Evolutionary conservation across 129 eudicot species (phyloP).

Genomic region (Erigeron canadensis): DNA sequence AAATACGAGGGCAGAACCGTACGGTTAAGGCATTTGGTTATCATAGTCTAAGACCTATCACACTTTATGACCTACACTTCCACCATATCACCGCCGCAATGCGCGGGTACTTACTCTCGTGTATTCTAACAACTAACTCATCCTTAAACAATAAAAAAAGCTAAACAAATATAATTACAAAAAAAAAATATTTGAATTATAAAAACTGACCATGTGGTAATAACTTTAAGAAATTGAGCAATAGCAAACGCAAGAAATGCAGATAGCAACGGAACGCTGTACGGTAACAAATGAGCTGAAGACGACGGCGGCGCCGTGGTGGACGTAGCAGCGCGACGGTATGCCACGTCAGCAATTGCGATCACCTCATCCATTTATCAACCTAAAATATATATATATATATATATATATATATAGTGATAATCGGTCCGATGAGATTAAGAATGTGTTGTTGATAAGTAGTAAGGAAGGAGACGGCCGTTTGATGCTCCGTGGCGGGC

Average conservation of each 20-base stretch:
- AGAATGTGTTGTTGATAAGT: no score
- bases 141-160: neutral
- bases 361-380: slow-evolving; percentile 50
- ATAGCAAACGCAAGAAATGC: slow-evolving; percentile 57
- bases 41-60: no score
- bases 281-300: slow-evolving; percentile 35
- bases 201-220: slow-evolving; percentile 55
- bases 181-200: neutral
- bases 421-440: neutral
- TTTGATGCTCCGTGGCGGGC: slow-evolving; percentile 2
- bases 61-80: neutral
- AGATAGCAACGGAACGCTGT: slow-evolving; percentile 45
- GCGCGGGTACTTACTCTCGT: no score
- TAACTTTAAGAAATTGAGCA: slow-evolving; percentile 61
- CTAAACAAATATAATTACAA: neutral
- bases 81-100: no score
- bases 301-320: slow-evolving; percentile 34
- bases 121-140: no score
- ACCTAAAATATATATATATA: no score
- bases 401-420: no score
- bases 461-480: slow-evolving; percentile 24
- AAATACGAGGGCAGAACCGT: no score
- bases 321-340: slow-evolving; percentile 33
- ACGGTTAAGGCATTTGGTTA: no score
- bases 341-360: slow-evolving; percentile 46